A percentile compares a stretch with the other conserved stretches of the same genome.
Evolutionary conservation across 2,329 filamentous ascomycete species (phyloP).

Genomic region (Alternaria sp.): DNA sequence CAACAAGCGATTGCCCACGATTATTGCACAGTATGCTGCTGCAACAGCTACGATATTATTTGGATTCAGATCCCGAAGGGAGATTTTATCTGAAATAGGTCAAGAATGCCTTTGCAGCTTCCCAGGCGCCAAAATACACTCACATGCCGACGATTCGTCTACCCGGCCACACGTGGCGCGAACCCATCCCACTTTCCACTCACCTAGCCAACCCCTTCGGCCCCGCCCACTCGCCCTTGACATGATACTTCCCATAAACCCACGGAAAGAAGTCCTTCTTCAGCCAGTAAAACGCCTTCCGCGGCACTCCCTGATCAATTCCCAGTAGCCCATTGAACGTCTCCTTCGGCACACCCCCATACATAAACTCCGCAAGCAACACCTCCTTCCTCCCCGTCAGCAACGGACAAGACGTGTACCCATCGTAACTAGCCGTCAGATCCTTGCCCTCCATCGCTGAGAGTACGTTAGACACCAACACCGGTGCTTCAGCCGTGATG

Average conservation of each 20-base stretch:
- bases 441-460: slow-evolving; percentile 34
- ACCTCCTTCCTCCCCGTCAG: slow-evolving; percentile 64
- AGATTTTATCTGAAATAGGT: no score
- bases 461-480: slow-evolving; percentile 47
- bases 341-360: slow-evolving; percentile 67
- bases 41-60: no score
- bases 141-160: not conserved
- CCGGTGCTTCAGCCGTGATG: slow-evolving; percentile 46
- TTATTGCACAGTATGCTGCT: no score
- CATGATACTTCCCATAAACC: slow-evolving; percentile 67
- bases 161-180: not conserved
- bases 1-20: no score
- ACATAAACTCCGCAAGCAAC: slow-evolving; percentile 70
- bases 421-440: slow-evolving; percentile 39
- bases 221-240: slow-evolving; percentile 68
- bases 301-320: slow-evolving; percentile 63
- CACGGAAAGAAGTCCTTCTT: slow-evolving; percentile 73
- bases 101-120: no score
- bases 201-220: slow-evolving; percentile 58
- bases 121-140: no score
- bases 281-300: slow-evolving; percentile 65
- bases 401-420: slow-evolving; percentile 50
- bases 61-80: no score
- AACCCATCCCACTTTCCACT: not conserved
- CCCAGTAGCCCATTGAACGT: slow-evolving; percentile 63